These are phyloP conservation scores for Stramenopiles sp. DNA, from an alignment of 352 stramenopile species.

Conservation along the genomic window DNA sequence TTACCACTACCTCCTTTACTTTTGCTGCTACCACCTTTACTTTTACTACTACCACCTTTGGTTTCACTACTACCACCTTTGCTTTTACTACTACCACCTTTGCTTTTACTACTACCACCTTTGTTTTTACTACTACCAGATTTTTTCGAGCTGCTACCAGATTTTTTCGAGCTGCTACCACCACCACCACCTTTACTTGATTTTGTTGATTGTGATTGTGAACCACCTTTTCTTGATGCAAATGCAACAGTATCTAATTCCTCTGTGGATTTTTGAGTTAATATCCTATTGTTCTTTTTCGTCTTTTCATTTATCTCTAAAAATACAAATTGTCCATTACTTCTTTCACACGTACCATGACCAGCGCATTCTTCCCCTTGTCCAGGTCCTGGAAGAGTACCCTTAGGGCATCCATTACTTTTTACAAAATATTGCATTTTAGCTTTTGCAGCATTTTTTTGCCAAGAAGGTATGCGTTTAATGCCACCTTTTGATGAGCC, in stretches of 20 bases:
- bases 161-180: not conserved
- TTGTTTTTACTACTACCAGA: not conserved
- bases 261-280: no score
- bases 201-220: no score
- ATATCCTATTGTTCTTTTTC: no score
- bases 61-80: not conserved
- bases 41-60: not conserved
- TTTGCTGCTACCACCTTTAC: not conserved
- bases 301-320: not conserved
- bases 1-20: not conserved
- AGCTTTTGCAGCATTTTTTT: no score
- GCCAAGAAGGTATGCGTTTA: no score
- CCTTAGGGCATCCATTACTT: not conserved
- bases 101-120: not conserved
- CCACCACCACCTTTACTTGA: not conserved
- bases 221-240: no score
- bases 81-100: not conserved
- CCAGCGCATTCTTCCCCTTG: not conserved
- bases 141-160: not conserved
- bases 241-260: no score
- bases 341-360: not conserved
- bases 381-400: no score
- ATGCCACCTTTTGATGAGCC: no score
- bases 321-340: not conserved
- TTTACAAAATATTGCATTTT: not conserved